Evolutionary conservation across 202 grass and related monocot genomes (phyloP).

Genomic region (Digitaria exilis): DNA sequence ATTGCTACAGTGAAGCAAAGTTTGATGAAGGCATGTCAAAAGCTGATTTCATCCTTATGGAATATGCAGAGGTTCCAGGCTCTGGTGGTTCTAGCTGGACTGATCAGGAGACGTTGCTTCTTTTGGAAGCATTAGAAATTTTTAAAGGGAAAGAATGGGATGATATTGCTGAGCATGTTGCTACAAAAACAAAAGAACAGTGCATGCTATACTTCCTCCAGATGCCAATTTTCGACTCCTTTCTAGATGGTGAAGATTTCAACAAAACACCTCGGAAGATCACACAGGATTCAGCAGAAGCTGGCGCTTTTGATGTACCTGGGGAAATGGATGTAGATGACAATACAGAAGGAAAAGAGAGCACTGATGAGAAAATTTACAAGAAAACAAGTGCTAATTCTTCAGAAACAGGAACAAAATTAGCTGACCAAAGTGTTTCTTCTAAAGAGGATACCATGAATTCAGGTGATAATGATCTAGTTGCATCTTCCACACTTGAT

Average conservation of each 20-base stretch:
- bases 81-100: slow-evolving; percentile 66
- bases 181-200: slow-evolving; percentile 81
- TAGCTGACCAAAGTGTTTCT: slow-evolving; percentile 20
- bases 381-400: slow-evolving; percentile 30
- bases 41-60: slow-evolving; percentile 84
- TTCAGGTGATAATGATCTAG: slow-evolving; percentile 1
- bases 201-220: slow-evolving; percentile 81
- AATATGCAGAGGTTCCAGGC: slow-evolving; percentile 58
- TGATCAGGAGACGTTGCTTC: slow-evolving; percentile 76
- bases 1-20: slow-evolving; percentile 71
- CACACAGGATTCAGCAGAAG: slow-evolving; percentile 28
- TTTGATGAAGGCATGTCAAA: slow-evolving; percentile 71
- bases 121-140: slow-evolving; percentile 83
- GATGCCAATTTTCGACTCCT: slow-evolving; percentile 62
- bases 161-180: slow-evolving; percentile 89
- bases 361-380: slow-evolving; percentile 21
- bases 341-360: slow-evolving; percentile 44
- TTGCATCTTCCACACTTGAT: slow-evolving; percentile 41
- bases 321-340: slow-evolving; percentile 50
- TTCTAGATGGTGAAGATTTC: slow-evolving; percentile 39
- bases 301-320: slow-evolving; percentile 33
- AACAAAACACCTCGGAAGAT: not conserved
- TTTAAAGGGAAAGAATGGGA: slow-evolving; percentile 62
- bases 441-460: slow-evolving; percentile 34
- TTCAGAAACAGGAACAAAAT: slow-evolving; percentile 40